These are phyloP conservation scores for Cordyceps javanica DNA, from an alignment of 2,329 filamentous ascomycete genomes.

Conservation along the genomic window DNA sequence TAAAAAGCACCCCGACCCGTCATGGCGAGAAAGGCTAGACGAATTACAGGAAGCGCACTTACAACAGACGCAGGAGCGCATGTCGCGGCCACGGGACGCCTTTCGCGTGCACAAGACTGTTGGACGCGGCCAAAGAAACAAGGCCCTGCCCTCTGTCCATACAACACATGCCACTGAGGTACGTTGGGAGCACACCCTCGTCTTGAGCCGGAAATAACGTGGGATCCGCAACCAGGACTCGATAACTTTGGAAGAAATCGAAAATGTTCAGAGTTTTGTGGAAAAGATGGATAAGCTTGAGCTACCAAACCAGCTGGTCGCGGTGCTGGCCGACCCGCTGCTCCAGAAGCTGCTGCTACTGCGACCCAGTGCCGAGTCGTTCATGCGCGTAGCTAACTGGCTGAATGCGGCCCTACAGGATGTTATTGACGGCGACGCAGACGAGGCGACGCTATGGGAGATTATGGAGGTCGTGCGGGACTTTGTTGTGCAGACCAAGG, in stretches of 20 bases:
- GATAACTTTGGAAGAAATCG: constrained; percentile 70
- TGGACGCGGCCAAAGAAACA: constrained; percentile 22
- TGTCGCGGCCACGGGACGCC: constrained; percentile 33
- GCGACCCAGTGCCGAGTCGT: constrained; percentile 46
- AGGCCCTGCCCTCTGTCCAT: constrained; percentile 61
- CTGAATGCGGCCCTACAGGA: constrained; percentile 50
- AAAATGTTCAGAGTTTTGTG: constrained; percentile 63
- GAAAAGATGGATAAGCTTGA: constrained; percentile 71
- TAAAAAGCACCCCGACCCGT: constrained; percentile 61
- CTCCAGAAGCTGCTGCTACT: constrained; percentile 72
- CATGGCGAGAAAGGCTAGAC: constrained; percentile 65
- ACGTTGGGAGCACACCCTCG: constrained; percentile 16
- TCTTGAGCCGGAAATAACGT: constrained; percentile 8
- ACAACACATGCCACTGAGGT: constrained; percentile 69
- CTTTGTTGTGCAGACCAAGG: constrained; percentile 52
- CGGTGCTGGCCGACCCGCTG: constrained; percentile 67
- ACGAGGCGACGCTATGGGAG: constrained; percentile 43
- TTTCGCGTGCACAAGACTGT: constrained; percentile 57
- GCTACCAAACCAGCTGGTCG: constrained; percentile 74
- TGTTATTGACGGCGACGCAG: constrained; percentile 44
- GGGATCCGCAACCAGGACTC: constrained; percentile 39
- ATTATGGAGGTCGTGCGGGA: constrained; percentile 50
- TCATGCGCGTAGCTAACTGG: constrained; percentile 53
- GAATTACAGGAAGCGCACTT: constrained; percentile 57
- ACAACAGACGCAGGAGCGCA: constrained; percentile 37